phyloP scores from a whole-genome alignment of 179 eudicot genomes.

The Spergularia azorica region DNA sequence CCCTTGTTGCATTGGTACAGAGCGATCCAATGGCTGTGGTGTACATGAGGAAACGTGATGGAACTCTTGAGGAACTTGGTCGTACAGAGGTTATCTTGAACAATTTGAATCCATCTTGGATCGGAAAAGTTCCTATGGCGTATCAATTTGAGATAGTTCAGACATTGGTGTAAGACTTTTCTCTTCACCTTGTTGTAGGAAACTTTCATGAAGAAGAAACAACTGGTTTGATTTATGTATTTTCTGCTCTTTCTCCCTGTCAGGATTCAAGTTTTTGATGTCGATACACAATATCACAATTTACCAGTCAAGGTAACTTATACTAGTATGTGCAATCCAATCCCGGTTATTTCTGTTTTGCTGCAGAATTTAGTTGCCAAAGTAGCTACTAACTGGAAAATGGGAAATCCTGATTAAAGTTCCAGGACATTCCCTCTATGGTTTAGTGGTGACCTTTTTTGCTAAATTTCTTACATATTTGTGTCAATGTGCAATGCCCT shows the following conservation, averaged over 20 bases:
- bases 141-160: constrained; percentile 95
- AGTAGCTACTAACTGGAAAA: background rate
- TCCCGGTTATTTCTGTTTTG: background rate
- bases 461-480: background rate
- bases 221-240: constrained; percentile 2
- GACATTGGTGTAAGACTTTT: constrained; percentile 58
- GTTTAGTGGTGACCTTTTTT: background rate
- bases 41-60: constrained; percentile 65
- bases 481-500: background rate
- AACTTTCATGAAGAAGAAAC: background rate
- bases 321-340: background rate
- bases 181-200: background rate
- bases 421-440: background rate
- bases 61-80: constrained; percentile 77
- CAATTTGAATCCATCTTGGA: constrained; percentile 74
- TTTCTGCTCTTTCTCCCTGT: constrained; percentile 18
- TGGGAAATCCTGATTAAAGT: background rate
- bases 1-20: constrained; percentile 38
- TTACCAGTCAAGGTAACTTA: constrained; percentile 62
- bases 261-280: constrained; percentile 84
- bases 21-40: constrained; percentile 96
- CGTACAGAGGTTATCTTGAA: constrained; percentile 95
- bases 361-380: background rate
- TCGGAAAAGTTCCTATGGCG: constrained; percentile 57
- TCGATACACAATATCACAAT: constrained; percentile 76